Evolutionary conservation across 192 early-diverging fungal species (phyloP).

Genomic region (Gamsiella multidivaricata): DNA sequence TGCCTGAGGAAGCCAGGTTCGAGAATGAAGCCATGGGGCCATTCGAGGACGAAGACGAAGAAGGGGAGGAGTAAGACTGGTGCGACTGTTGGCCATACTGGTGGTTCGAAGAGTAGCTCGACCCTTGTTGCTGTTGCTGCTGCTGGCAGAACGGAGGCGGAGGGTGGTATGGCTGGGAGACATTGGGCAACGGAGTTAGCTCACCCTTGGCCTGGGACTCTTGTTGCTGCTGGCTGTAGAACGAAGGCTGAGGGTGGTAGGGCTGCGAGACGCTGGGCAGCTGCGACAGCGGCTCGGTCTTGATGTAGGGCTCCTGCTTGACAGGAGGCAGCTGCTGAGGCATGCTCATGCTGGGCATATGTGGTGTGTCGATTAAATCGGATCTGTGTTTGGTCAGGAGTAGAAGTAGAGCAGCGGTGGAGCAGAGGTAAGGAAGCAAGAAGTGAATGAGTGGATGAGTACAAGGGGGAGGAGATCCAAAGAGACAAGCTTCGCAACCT

Average conservation of each 20-base stretch:
- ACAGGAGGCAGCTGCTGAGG: slow-evolving; percentile 18
- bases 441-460: too few relatives aligned
- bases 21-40: slow-evolving; percentile 11
- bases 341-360: slow-evolving; percentile 10
- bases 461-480: background rate
- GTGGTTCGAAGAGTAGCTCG: slow-evolving; percentile 3
- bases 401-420: background rate
- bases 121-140: slow-evolving; percentile 2
- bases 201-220: too few relatives aligned
- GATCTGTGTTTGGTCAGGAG: too few relatives aligned
- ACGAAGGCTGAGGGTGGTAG: background rate
- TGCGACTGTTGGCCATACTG: slow-evolving; percentile 9
- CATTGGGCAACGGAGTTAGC: too few relatives aligned
- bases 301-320: slow-evolving; percentile 42
- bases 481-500: background rate
- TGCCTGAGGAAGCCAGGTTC: slow-evolving; percentile 12
- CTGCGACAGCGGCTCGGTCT: slow-evolving; percentile 21
- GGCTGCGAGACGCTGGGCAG: slow-evolving; percentile 1
- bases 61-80: slow-evolving; percentile 3
- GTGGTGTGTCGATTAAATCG: too few relatives aligned
- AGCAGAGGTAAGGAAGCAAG: background rate
- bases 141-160: slow-evolving; percentile 7
- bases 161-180: slow-evolving; percentile 1
- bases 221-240: slow-evolving; percentile 13
- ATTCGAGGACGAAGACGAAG: slow-evolving; percentile 11